These are phyloP conservation scores for Paraglomus brasilianum DNA, from an alignment of 192 early-diverging fungal species.

Conservation along the genomic window DNA sequence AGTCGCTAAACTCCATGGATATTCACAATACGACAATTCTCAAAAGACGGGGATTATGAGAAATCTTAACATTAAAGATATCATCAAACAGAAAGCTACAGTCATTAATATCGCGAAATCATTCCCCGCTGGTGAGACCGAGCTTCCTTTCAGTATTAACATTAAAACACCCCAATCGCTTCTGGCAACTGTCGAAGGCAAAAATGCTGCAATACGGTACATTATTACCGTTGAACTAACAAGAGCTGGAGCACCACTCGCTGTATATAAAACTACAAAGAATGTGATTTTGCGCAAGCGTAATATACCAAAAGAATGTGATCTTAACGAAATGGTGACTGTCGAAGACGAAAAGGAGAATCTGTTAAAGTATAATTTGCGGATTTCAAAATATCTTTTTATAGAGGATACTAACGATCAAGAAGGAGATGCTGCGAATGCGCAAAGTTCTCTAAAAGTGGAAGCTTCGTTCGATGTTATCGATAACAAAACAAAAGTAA, in stretches of 20 bases:
- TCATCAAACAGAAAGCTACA: conserved; percentile 30
- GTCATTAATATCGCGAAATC: conserved; percentile 27
- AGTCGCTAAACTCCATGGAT: conserved; percentile 30
- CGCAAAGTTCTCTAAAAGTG: not conserved
- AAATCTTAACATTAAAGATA: conserved; percentile 27
- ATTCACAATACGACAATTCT: conserved; percentile 29
- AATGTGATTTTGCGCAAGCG: conserved; percentile 29
- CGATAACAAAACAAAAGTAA: conserved; percentile 21
- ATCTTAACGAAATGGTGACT: conserved; percentile 23
- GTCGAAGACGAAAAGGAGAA: conserved; percentile 22
- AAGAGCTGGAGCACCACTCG: conserved; percentile 9
- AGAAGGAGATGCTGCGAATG: conserved; percentile 3
- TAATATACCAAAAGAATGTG: not conserved
- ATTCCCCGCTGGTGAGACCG: conserved; percentile 11
- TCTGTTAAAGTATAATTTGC: conserved; percentile 27
- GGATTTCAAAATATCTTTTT: conserved; percentile 19
- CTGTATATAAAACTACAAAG: conserved; percentile 21
- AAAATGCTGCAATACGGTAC: conserved; percentile 26
- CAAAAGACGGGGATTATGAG: conserved; percentile 25
- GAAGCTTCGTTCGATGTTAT: conserved; percentile 27
- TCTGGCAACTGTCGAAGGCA: conserved; percentile 22
- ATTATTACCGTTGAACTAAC: conserved; percentile 26
- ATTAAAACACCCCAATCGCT: conserved; percentile 18
- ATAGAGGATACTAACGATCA: conserved; percentile 4
- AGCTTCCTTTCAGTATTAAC: conserved; percentile 5